A percentile compares a stretch with the other conserved stretches of the same genome.
Evolutionary conservation across 2,329 filamentous ascomycete species (phyloP).

Genomic region (Aspergillus spinulosporus): DNA sequence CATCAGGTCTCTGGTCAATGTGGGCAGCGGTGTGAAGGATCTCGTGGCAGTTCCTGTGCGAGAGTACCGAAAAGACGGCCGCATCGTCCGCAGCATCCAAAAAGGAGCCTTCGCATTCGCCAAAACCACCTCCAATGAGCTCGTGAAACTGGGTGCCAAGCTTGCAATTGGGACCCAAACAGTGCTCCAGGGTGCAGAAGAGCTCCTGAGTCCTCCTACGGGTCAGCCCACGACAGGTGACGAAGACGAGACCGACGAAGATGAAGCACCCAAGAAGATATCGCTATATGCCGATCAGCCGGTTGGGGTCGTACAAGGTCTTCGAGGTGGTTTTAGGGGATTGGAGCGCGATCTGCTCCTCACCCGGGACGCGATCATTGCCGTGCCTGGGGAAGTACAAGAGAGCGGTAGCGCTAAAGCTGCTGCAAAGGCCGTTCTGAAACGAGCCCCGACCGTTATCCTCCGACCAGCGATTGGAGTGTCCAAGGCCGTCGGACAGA

Average conservation of each 20-base stretch:
- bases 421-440: constrained; percentile 74
- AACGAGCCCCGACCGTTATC: constrained; percentile 87
- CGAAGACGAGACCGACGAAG: constrained; percentile 63
- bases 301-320: constrained; percentile 79
- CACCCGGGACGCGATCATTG: constrained; percentile 88
- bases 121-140: constrained; percentile 86
- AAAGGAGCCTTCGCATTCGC: constrained; percentile 90
- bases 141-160: constrained; percentile 93
- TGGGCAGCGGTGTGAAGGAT: constrained; percentile 82
- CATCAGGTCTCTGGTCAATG: constrained; percentile 86
- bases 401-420: constrained; percentile 80
- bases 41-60: constrained; percentile 85
- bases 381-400: constrained; percentile 86
- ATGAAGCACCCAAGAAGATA: constrained; percentile 74
- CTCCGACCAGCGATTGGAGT: constrained; percentile 88
- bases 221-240: constrained; percentile 50
- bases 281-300: constrained; percentile 94
- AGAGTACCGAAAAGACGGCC: constrained; percentile 92
- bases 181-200: constrained; percentile 86
- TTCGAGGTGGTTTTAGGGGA: constrained; percentile 78
- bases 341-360: constrained; percentile 84
- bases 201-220: constrained; percentile 56
- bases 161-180: constrained; percentile 92
- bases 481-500: constrained; percentile 83
- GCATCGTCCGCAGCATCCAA: constrained; percentile 84